Conservation (phyloP, 2,329 filamentous ascomycete genomes). For the Calycina herbarum region DNA sequence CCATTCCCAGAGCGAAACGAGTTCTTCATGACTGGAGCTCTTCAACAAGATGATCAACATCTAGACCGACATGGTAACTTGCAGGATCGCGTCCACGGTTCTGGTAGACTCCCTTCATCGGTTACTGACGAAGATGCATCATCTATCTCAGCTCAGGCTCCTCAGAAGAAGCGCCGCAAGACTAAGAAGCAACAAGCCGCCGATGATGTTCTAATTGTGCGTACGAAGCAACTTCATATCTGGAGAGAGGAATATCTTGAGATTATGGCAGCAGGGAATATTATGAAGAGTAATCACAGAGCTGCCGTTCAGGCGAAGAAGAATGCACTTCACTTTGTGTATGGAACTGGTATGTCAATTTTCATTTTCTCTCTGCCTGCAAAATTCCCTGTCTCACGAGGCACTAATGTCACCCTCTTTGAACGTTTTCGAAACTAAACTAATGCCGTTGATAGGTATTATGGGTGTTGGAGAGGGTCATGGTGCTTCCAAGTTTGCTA, state of each 20-base stretch:
- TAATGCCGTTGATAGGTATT: constrained; percentile 35
- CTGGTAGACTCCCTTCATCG: constrained; percentile 15
- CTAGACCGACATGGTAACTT: constrained; percentile 24
- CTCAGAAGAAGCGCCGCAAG: constrained; percentile 40
- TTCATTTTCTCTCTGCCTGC: neutral
- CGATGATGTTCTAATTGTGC: constrained; percentile 53
- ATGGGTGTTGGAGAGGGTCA: constrained; percentile 52
- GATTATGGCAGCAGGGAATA: constrained; percentile 56
- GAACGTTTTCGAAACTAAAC: neutral
- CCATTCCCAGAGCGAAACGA: constrained; percentile 27
- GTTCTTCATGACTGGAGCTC: constrained; percentile 29
- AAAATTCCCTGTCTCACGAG: neutral
- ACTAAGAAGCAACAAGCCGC: constrained; percentile 42
- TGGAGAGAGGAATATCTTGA: constrained; percentile 59
- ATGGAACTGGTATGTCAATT: constrained; percentile 46
- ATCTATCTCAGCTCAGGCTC: constrained; percentile 42
- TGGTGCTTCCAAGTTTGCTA: constrained; percentile 40
- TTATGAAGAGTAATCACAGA: constrained; percentile 46
- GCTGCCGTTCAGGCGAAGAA: constrained; percentile 53
- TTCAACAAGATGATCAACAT: constrained; percentile 27
- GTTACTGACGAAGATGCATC: constrained; percentile 32
- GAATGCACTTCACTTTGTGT: constrained; percentile 62
- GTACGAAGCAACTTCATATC: constrained; percentile 54
- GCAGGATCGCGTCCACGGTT: constrained; percentile 24
- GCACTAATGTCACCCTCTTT: no score